phyloP scores from a whole-genome alignment of 768 basidiomycete genomes.

The Pleurotus eryngii region DNA sequence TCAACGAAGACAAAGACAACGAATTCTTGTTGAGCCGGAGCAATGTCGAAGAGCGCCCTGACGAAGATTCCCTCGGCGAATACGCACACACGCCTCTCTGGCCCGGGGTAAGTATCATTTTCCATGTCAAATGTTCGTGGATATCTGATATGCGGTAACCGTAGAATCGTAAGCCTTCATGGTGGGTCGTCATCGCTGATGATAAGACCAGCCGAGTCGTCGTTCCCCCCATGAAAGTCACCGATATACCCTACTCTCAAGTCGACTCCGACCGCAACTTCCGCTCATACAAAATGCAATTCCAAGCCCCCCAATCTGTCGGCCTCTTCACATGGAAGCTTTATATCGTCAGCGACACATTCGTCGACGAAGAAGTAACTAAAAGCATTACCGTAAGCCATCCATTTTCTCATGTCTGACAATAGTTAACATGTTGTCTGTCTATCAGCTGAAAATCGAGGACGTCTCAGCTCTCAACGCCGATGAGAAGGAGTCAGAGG shows the following conservation, averaged over 20 bases:
- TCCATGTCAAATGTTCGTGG: background rate
- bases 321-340: conserved; percentile 90
- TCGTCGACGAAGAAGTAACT: conserved; percentile 75
- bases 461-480: conserved; percentile 54
- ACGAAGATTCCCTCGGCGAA: conserved; percentile 38
- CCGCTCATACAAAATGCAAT: conserved; percentile 86
- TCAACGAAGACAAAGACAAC: conserved; percentile 62
- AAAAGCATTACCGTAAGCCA: conserved; percentile 67
- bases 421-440: conserved; percentile 10
- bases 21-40: conserved; percentile 63
- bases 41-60: conserved; percentile 57
- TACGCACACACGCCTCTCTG: conserved; percentile 91
- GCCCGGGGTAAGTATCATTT: conserved; percentile 64
- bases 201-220: conserved; percentile 81
- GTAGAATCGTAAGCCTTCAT: conserved; percentile 84
- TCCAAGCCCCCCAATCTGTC: conserved; percentile 86
- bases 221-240: conserved; percentile 81
- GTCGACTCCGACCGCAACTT: conserved; percentile 53
- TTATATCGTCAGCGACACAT: conserved; percentile 83
- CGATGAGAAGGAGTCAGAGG: conserved; percentile 65
- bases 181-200: conserved; percentile 91
- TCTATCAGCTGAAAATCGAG: conserved; percentile 75
- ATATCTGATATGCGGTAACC: conserved; percentile 5
- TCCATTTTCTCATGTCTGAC: background rate
- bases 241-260: conserved; percentile 69